Conservation (phyloP, 805 yeast species). For the Suhomyces xylopsoci region DNA sequence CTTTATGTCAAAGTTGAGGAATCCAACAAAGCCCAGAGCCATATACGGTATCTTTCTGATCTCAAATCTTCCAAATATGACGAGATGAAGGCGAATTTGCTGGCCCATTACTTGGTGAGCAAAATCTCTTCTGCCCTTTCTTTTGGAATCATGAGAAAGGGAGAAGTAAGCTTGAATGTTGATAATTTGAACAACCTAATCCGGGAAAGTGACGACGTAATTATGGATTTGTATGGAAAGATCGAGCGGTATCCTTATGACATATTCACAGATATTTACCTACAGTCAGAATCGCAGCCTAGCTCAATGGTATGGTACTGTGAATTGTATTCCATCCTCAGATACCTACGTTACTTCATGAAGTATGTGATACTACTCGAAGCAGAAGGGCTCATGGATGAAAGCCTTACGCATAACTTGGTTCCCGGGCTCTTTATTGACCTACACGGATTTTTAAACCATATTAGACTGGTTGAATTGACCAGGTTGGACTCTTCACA, state of each 20-base stretch:
- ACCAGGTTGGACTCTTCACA: conserved; percentile 8
- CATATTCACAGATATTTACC: neutral
- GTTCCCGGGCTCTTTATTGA: conserved; percentile 17
- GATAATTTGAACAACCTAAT: conserved; percentile 18
- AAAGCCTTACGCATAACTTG: conserved; percentile 8
- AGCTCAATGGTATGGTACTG: conserved; percentile 8
- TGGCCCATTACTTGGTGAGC: conserved; percentile 29
- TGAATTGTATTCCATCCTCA: conserved; percentile 21
- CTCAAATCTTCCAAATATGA: conserved; percentile 13
- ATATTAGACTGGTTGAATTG: conserved; percentile 2
- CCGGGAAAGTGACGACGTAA: conserved; percentile 20
- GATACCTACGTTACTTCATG: conserved; percentile 28
- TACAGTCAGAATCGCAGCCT: neutral
- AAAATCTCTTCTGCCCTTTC: conserved; percentile 19
- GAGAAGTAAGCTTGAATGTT: conserved; percentile 18
- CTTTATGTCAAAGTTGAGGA: conserved; percentile 21
- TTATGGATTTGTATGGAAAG: conserved; percentile 7
- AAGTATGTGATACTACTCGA: conserved; percentile 32
- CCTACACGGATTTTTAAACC: conserved; percentile 11
- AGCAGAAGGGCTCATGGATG: conserved; percentile 28
- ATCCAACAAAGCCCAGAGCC: conserved; percentile 19
- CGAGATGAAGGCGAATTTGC: conserved; percentile 18
- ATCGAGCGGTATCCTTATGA: neutral
- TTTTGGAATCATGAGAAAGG: conserved; percentile 18
- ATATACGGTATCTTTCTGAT: conserved; percentile 18